Percentiles rank a stretch among this genome's conserved stretches.
phyloP scores from a whole-genome alignment of 257 asterid species.

The Plantago ovata region DNA sequence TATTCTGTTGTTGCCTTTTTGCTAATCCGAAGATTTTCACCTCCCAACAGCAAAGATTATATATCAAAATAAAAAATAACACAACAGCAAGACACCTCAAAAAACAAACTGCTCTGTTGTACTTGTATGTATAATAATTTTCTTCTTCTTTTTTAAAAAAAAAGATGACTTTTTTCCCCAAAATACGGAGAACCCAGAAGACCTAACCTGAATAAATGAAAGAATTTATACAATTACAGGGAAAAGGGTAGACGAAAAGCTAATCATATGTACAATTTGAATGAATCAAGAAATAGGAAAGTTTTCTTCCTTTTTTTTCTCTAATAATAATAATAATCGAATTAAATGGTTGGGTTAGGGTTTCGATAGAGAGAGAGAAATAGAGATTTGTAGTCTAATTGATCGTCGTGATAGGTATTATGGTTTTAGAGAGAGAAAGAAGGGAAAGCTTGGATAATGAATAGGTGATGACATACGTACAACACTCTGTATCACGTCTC shows the following conservation, averaged over 20 bases:
- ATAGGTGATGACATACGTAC: slow-evolving; percentile 27
- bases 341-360: slow-evolving; percentile 31
- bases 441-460: slow-evolving; percentile 44
- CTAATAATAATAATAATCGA: too few relatives aligned
- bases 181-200: too few relatives aligned
- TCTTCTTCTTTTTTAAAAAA: background rate
- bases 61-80: slow-evolving; percentile 24
- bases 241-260: slow-evolving; percentile 22
- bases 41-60: slow-evolving; percentile 13
- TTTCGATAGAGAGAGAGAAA: slow-evolving; percentile 19
- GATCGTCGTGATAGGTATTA: background rate
- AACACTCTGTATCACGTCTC: slow-evolving; percentile 48
- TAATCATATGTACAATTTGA: slow-evolving; percentile 26
- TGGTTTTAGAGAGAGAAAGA: slow-evolving; percentile 23
- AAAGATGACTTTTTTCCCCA: too few relatives aligned
- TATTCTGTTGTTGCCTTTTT: slow-evolving; percentile 20
- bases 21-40: slow-evolving; percentile 21
- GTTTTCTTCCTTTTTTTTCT: slow-evolving; percentile 10
- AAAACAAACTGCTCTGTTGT: slow-evolving; percentile 44
- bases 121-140: background rate
- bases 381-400: background rate
- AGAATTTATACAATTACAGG: slow-evolving; percentile 19
- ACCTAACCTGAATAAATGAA: slow-evolving; percentile 27
- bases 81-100: slow-evolving; percentile 45
- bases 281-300: slow-evolving; percentile 37